Base-by-base conservation (phyloP, 2,329 filamentous ascomycete genomes). In the Claviceps maximensis region DNA sequence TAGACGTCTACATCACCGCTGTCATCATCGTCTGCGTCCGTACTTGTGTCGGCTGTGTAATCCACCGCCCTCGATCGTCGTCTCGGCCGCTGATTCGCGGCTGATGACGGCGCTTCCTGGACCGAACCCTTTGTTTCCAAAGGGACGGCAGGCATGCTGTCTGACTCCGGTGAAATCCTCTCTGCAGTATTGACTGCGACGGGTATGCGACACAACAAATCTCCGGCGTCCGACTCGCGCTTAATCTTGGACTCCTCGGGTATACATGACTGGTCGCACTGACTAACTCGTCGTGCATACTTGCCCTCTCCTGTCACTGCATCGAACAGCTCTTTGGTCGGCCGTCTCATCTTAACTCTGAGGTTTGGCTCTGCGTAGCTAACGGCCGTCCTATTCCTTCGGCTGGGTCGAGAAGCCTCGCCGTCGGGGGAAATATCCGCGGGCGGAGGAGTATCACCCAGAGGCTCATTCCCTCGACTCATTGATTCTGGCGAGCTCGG, bases 311-410 rank as follows among this genome's bases (percentile, higher is more conserved):
- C 81, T 12, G 77, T 69, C 15, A 91, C 86, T 1, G 86, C 87
- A 65, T 89, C 86, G 38, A 84, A 79, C 10, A 90, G 68, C 58
- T 87, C 81, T 63, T 87, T 87, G 1, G 84, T 86, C 23, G 87
- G 86, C 55, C 87, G 78, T 54, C 87, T 79, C 87, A 93, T 90
- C 70, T 93, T 93, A 63, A 84, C 85, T 56, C 85, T 78, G 44
- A 93, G 72, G 61, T 86, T 91, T 1, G 87, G 87, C 65, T 91
- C 86, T 12, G 86, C 85, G 65, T 93, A 93, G 70, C 86, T 91
- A 56, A 93, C 78, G 49, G 82, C 75, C 12, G 79, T 71, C 60
- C 84, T 76, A 48, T 80, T 79, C 58, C 87, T 78, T 58, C 87
- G 75, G 59, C 82, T 84, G 23, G 80, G 78, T 46, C 87, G 77